Evolutionary conservation across 2,329 filamentous ascomycete species (phyloP).

Genomic region (Hansfordia pulvinata): DNA sequence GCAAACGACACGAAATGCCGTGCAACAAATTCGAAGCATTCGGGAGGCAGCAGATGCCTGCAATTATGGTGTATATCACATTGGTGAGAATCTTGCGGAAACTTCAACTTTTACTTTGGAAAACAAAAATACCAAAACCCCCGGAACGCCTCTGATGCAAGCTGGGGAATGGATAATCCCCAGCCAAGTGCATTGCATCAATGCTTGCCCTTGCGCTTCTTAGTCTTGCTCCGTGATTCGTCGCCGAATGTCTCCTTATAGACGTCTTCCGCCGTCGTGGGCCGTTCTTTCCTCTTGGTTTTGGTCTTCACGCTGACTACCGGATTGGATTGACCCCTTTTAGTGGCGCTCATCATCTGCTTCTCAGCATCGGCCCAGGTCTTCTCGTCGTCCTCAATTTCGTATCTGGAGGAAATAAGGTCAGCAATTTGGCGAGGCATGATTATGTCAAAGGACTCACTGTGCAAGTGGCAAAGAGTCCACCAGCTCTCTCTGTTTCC

Average conservation of each 20-base stretch:
- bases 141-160: constrained; percentile 46
- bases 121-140: too few relatives aligned
- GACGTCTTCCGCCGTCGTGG: constrained; percentile 41
- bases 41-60: too few relatives aligned
- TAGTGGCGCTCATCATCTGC: constrained; percentile 47
- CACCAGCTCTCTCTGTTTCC: constrained; percentile 78
- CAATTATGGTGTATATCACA: too few relatives aligned
- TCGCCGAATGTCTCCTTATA: constrained; percentile 46
- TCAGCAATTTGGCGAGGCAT: constrained; percentile 2
- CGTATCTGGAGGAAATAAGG: constrained; percentile 33
- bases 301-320: constrained; percentile 77
- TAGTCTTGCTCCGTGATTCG: constrained; percentile 30
- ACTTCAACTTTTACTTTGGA: too few relatives aligned
- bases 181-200: too few relatives aligned
- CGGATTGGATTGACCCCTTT: constrained; percentile 40
- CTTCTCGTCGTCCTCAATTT: constrained; percentile 47
- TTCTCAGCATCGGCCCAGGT: constrained; percentile 63
- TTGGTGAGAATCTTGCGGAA: too few relatives aligned
- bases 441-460: constrained; percentile 33
- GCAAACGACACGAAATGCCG: too few relatives aligned
- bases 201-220: constrained; percentile 37
- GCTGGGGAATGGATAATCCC: too few relatives aligned
- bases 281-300: constrained; percentile 58
- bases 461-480: constrained; percentile 81
- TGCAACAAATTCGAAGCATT: too few relatives aligned